These are phyloP conservation scores for Amylocystis lapponica DNA, from an alignment of 768 basidiomycete species.

Conservation along the genomic window DNA sequence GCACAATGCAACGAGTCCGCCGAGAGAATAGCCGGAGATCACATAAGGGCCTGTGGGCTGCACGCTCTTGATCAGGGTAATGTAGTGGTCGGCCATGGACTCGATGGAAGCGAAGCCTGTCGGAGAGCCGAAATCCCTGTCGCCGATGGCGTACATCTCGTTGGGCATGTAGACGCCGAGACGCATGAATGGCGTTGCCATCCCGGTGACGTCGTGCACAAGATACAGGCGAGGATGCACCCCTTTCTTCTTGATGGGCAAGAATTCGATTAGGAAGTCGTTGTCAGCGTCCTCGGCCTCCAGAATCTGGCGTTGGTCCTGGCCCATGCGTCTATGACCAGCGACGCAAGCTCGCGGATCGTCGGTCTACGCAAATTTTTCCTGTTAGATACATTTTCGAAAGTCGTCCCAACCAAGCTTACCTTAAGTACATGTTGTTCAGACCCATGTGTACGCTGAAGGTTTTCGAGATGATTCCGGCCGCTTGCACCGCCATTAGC, in stretches of 20 bases:
- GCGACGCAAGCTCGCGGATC: conserved; percentile 19
- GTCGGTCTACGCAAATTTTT: conserved; percentile 16
- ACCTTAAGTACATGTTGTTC: conserved; percentile 26
- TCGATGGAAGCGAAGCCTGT: conserved; percentile 25
- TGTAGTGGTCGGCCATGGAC: conserved; percentile 28
- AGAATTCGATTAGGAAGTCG: conserved; percentile 24
- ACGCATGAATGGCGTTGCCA: conserved; percentile 28
- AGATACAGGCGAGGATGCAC: conserved; percentile 21
- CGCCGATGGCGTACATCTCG: conserved; percentile 29
- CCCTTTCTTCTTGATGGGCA: conserved; percentile 28
- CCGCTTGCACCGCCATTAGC: conserved; percentile 28
- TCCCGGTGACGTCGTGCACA: conserved; percentile 28
- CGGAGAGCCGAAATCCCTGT: conserved; percentile 25
- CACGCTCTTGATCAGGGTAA: conserved; percentile 21
- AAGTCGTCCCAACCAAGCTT: background rate
- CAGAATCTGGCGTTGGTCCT: conserved; percentile 24
- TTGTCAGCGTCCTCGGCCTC: conserved; percentile 25
- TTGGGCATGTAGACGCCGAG: conserved; percentile 27
- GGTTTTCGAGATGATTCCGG: conserved; percentile 24
- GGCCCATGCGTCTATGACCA: conserved; percentile 22
- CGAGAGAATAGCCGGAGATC: conserved; percentile 23
- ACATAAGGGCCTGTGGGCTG: conserved; percentile 24
- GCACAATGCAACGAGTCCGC: conserved; percentile 24
- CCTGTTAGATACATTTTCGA: background rate
- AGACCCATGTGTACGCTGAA: conserved; percentile 24